A percentile compares a stretch with the other conserved stretches of the same genome.
Conservation (phyloP, 148 eudicot genomes). For the Bassia scoparia region DNA sequence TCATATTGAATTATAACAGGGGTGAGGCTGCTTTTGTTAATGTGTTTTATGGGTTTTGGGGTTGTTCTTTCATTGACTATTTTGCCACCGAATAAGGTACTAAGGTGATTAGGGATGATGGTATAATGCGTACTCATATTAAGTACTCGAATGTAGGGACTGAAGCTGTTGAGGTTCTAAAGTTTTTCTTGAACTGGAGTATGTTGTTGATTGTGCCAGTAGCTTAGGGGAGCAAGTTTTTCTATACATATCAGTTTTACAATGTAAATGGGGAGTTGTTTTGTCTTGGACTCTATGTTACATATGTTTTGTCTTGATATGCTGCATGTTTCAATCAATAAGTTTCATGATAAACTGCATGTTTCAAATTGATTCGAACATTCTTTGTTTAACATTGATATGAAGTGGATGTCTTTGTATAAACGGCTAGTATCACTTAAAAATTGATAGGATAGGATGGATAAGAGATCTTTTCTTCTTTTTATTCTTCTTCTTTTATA, state of each 20-base stretch:
- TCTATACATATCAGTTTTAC: conserved; percentile 89
- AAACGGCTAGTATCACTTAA: too few relatives aligned
- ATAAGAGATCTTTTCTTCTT: too few relatives aligned
- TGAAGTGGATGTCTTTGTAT: too few relatives aligned
- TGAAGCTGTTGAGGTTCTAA: conserved; percentile 52
- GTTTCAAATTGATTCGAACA: too few relatives aligned
- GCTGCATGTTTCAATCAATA: too few relatives aligned
- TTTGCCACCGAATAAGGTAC: conserved; percentile 70
- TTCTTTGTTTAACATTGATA: too few relatives aligned
- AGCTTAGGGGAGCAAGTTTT: conserved; percentile 85
- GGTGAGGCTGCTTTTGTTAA: conserved; percentile 64
- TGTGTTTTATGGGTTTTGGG: conserved; percentile 82
- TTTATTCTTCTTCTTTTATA: too few relatives aligned
- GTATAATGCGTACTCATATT: conserved; percentile 57
- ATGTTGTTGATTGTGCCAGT: conserved; percentile 77
- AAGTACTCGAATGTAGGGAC: conserved; percentile 61
- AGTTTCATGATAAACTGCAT: too few relatives aligned
- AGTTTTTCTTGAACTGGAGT: conserved; percentile 79
- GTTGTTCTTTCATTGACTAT: conserved; percentile 49
- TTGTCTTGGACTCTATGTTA: too few relatives aligned
- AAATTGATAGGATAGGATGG: too few relatives aligned
- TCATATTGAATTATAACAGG: conserved; percentile 57
- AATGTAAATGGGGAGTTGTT: conserved; percentile 89
- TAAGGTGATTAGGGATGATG: conserved; percentile 72
- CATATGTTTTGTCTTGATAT: too few relatives aligned